Evolutionary conservation across 2,329 filamentous ascomycete species (phyloP).

Genomic region (Fusarium stilboides): DNA sequence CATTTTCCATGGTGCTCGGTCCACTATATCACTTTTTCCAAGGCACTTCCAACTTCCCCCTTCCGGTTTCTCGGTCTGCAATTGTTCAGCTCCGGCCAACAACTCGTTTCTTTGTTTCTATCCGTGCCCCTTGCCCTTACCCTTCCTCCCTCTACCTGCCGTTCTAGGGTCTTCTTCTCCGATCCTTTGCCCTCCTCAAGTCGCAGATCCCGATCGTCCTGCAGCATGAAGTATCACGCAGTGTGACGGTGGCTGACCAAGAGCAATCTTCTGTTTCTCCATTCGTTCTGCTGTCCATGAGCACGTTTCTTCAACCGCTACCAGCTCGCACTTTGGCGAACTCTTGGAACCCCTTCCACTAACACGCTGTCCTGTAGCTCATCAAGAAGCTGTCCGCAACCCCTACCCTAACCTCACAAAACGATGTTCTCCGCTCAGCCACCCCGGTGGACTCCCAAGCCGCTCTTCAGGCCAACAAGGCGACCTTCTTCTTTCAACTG

Average conservation of each 20-base stretch:
- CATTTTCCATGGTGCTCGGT: constrained; percentile 42
- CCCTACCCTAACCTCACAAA: constrained; percentile 84
- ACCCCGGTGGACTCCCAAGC: constrained; percentile 81
- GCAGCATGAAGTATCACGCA: constrained; percentile 17
- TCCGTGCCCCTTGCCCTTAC: constrained; percentile 17
- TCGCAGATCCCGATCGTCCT: constrained; percentile 33
- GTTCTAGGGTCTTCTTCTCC: constrained; percentile 9
- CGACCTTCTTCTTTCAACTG: constrained; percentile 98
- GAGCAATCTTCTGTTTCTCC: constrained; percentile 40
- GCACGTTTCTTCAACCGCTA: constrained; percentile 42
- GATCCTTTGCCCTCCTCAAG: constrained; percentile 26
- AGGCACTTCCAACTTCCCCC: constrained; percentile 17
- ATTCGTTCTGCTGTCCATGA: constrained; percentile 35
- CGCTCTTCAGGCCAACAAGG: constrained; percentile 95
- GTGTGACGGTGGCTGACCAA: constrained; percentile 40
- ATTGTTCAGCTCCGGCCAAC: constrained; percentile 17
- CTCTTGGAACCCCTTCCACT: constrained; percentile 38
- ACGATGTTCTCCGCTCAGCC: constrained; percentile 68
- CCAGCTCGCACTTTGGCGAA: constrained; percentile 35
- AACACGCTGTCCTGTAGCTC: constrained; percentile 72
- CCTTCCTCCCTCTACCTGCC: constrained; percentile 15
- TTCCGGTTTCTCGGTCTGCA: constrained; percentile 18
- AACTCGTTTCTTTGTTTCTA: constrained; percentile 15
- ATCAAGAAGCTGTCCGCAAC: constrained; percentile 98
- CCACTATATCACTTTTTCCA: constrained; percentile 34